Base-by-base conservation (phyloP, 2,329 filamentous ascomycete genomes). In the Echinosphaeria canescens region DNA sequence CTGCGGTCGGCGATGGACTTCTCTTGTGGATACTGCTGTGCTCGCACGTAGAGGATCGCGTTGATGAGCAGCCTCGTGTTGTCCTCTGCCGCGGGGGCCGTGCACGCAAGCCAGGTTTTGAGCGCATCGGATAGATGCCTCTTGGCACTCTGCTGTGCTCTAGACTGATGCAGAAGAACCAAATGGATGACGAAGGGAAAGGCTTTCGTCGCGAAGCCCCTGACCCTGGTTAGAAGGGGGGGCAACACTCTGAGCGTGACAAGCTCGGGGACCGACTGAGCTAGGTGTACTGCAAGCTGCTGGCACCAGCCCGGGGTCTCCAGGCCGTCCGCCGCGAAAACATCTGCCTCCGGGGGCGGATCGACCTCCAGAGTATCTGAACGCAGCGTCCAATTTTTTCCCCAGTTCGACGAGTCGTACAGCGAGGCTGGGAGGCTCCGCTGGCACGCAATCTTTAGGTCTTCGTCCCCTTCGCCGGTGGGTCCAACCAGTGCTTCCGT, bases 121-220 rank as follows among this genome's bases (percentile, higher is more conserved):
- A 78, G 58, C 3, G 70, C 59, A 8, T 54, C 51, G 1, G 84
- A 92, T 2, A 93, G 42, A 6, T 51, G 49, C 6, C 60, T 55
- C 29, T 71, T 75, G 17, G 69, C 50, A 2, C 47, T 50, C 33
- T 68, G 62, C 15, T 70, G 60, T 22, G 59, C 56, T 15, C 74
- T 60, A n/a, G 62, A 48, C 38, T 85, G 73, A 22, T 66, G 62
- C 2, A 70, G 53, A 1, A 98, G 56, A 11, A 82, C 69, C 23
- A 92, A 55, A 46, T 98, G 90, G 3, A 91, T 54, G 28, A 95
- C 63, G 35, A 79, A 90, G 0, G 84, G 82, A 26, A 95, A 73
- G 0, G 80, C 56, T 23, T 70, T 62, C 32, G 72, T 62, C 0
- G 82, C 75, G 40, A 93, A 70, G 0, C 65, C 63, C 22, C 65